Evolutionary conservation across 1,284 basidiomycete genomes (phyloP), one percentile per base, ranked within the genome.

Genomic region (Phylloboletellus chloephorus): DNA sequence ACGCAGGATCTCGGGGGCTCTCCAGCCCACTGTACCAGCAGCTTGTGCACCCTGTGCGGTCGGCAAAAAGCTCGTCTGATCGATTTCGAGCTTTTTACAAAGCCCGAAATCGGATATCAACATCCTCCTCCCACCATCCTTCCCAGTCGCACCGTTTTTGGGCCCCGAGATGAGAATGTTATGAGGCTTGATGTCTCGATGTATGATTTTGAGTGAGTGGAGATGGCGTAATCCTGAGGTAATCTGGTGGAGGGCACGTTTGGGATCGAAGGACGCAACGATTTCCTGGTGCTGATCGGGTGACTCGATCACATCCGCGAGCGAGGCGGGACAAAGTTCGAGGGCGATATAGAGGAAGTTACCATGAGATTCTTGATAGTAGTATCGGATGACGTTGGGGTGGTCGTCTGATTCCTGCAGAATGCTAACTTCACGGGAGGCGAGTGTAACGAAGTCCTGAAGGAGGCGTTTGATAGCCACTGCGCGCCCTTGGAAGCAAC

Each of bases 171-270:
- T 78, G 7, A 98, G 76, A 43, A 99, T 98, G 59, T 99, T 98
- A 65, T 96, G 94, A 4, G 95, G 95, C 60, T 98, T 98, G 66
- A 98, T 96, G 61, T 98, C 95, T 20, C 96, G 82, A 67, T 98
- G 96, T 16, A 98, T 84, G 51, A 98, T 90, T 66, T 96, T 97
- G 56, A 98, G 79, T 17, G 79, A 87, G 61, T 99, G 95, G 7
- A 98, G 71, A 64, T 98, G 93, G 40, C 83, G 76, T 42, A 99
- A 63, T 3, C 95, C 95, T 10, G 82, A 78, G 0, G 92, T 82
- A 47, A 98, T 87, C 64, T 98, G 91, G 37, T 72, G 74, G 46
- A 98, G 65, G 0, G 93, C 94, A 46, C 81, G 82, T 63, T 96
- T 96, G 7, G 89, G 84, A 39, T 95, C 86, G 57, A 95, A 88